Percentiles rank a stretch among this genome's conserved stretches.
Evolutionary conservation across 192 early-diverging fungal genomes (phyloP).

Genomic region (Pilaira anomala): DNA sequence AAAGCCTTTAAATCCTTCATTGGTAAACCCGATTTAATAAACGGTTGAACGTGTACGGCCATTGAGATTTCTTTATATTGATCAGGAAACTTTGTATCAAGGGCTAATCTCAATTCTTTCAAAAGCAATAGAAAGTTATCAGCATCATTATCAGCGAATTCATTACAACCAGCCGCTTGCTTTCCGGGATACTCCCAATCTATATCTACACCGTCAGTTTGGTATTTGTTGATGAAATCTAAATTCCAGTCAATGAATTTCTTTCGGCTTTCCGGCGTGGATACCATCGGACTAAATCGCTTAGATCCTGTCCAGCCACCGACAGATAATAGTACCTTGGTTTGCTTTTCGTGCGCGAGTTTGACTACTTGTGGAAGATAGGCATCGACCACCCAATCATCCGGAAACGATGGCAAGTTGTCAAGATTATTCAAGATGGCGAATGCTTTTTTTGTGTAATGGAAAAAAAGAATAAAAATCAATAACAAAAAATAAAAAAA

Average conservation of each 20-base stretch:
- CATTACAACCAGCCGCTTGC: slow-evolving; percentile 58
- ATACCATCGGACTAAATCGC: slow-evolving; percentile 54
- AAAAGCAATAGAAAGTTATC: slow-evolving; percentile 54
- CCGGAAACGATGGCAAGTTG: slow-evolving; percentile 37
- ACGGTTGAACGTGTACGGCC: slow-evolving; percentile 61
- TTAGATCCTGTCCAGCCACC: slow-evolving; percentile 80
- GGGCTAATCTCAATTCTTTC: slow-evolving; percentile 43
- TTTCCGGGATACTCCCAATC: slow-evolving; percentile 66
- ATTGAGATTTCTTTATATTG: slow-evolving; percentile 52
- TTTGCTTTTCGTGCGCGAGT: slow-evolving; percentile 40
- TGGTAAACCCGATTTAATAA: slow-evolving; percentile 42
- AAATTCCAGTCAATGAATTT: slow-evolving; percentile 58
- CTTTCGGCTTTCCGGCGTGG: slow-evolving; percentile 46
- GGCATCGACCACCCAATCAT: slow-evolving; percentile 23
- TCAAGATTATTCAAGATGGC: slow-evolving; percentile 45
- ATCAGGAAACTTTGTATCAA: slow-evolving; percentile 44
- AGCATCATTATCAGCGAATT: slow-evolving; percentile 47
- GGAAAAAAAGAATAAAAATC: too few species aligned
- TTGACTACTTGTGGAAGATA: slow-evolving; percentile 43
- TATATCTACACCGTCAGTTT: slow-evolving; percentile 61
- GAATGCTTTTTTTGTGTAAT: slow-evolving; percentile 34
- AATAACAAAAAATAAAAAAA: slow-evolving; percentile 6
- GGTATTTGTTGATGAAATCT: slow-evolving; percentile 49
- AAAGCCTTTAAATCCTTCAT: slow-evolving; percentile 50
- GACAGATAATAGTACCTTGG: slow-evolving; percentile 58